phyloP scores from a whole-genome alignment of 2,329 filamentous ascomycete genomes.

The Penicillium sp. region DNA sequence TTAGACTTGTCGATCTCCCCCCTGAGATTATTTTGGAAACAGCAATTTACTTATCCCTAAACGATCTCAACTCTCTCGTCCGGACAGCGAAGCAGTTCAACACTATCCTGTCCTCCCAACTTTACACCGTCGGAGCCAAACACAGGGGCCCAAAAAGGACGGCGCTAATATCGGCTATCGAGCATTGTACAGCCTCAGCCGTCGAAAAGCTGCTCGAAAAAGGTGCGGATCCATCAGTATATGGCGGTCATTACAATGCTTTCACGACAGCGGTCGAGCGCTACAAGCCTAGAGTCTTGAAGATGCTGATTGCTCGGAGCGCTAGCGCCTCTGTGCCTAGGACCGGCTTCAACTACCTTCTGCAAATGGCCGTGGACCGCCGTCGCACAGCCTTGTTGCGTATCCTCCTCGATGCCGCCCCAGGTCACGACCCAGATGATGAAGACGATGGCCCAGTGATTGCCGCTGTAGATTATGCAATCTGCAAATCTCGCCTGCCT shows the following conservation, averaged over 20 bases:
- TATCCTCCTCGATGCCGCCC: not conserved
- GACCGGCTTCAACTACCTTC: not conserved
- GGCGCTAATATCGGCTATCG: not conserved
- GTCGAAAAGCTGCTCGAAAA: not conserved
- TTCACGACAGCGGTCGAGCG: not conserved
- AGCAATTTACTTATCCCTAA: not conserved
- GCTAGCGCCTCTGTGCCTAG: not conserved
- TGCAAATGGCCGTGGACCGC: not conserved
- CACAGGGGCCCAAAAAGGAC: rapidly evolving
- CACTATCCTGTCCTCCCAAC: not conserved
- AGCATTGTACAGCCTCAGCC: not conserved
- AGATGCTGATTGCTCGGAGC: not conserved
- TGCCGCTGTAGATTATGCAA: not conserved
- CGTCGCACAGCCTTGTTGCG: not conserved
- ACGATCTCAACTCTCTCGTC: slow-evolving; percentile 11
- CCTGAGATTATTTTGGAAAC: slow-evolving; percentile 13
- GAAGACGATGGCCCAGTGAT: not conserved
- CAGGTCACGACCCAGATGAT: not conserved
- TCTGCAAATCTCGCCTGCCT: not conserved
- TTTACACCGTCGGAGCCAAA: not conserved
- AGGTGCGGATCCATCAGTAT: not conserved
- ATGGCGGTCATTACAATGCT: not conserved
- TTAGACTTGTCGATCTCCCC: not conserved
- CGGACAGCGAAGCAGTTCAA: slow-evolving; percentile 4
- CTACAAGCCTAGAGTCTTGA: not conserved